These are phyloP conservation scores for Jasminum sambac DNA, from an alignment of 257 asterid species.

Conservation along the genomic window DNA sequence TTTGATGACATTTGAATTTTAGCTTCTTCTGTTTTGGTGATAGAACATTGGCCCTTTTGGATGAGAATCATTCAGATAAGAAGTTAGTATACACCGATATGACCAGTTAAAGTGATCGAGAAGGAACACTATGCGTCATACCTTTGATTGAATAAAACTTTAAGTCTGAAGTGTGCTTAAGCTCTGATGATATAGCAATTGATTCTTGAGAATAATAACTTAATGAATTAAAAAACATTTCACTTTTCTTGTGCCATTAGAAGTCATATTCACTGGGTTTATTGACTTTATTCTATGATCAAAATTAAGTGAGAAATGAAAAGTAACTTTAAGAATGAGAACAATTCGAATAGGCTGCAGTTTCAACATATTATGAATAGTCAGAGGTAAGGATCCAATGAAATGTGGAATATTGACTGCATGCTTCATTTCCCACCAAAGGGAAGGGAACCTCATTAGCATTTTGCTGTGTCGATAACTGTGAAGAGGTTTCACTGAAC, in stretches of 20 bases:
- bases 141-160: neutral
- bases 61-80: neutral
- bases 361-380: neutral
- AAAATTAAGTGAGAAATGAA: neutral
- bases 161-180: neutral
- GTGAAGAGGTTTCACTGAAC: neutral
- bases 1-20: too few species aligned
- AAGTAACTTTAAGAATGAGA: neutral
- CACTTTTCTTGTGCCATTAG: neutral
- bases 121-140: neutral
- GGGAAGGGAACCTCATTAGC: neutral
- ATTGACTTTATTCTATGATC: too few species aligned
- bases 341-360: neutral
- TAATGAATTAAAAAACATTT: neutral
- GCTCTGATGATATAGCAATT: neutral
- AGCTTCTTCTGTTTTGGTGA: constrained; percentile 9
- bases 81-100: neutral
- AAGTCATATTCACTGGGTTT: constrained; percentile 11
- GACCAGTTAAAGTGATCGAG: neutral
- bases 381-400: neutral
- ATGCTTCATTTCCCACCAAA: neutral
- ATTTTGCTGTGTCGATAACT: neutral
- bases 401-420: neutral
- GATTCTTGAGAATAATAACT: constrained; percentile 3
- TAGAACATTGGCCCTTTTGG: too few species aligned